Percentiles rank a stretch among this genome's conserved stretches.
Evolutionary conservation across 1,139 yeast species (phyloP).

Genomic region (Candida sp.): DNA sequence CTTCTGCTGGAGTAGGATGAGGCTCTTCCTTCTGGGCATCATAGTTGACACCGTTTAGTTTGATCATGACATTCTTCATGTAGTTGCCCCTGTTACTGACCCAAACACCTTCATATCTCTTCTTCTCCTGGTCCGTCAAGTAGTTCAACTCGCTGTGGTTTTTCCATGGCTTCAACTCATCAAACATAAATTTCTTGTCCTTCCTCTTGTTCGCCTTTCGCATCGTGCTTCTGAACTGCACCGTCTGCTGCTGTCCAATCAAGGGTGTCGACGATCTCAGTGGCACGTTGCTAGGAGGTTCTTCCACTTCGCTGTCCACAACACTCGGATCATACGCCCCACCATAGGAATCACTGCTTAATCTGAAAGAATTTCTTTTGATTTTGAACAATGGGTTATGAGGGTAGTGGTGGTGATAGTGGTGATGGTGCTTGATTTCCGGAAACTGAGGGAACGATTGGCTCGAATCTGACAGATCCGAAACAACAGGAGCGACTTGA

Average conservation of each 20-base stretch:
- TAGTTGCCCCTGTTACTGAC: slow-evolving; percentile 81
- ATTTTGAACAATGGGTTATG: slow-evolving; percentile 18
- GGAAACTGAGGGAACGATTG: slow-evolving; percentile 34
- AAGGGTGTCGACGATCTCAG: slow-evolving; percentile 19
- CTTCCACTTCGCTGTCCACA: slow-evolving; percentile 16
- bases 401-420: slow-evolving; percentile 4
- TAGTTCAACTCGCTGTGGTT: slow-evolving; percentile 68
- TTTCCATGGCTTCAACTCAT: slow-evolving; percentile 97
- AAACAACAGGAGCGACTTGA: slow-evolving; percentile 1
- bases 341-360: slow-evolving; percentile 19
- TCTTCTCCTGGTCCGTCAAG: slow-evolving; percentile 75
- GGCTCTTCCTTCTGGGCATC: slow-evolving; percentile 18
- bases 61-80: slow-evolving; percentile 44
- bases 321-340: slow-evolving; percentile 20
- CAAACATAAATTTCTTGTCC: slow-evolving; percentile 56
- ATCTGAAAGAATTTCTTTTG: slow-evolving; percentile 14
- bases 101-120: slow-evolving; percentile 94
- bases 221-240: slow-evolving; percentile 69
- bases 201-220: slow-evolving; percentile 54
- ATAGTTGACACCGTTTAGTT: slow-evolving; percentile 33
- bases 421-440: slow-evolving; percentile 16
- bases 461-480: not conserved
- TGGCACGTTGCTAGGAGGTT: slow-evolving; percentile 7
- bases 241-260: slow-evolving; percentile 22
- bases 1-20: slow-evolving; percentile 20